Evolutionary conservation across 2,329 filamentous ascomycete genomes (phyloP).

Genomic region (Cladosporium sphaerospermum): DNA sequence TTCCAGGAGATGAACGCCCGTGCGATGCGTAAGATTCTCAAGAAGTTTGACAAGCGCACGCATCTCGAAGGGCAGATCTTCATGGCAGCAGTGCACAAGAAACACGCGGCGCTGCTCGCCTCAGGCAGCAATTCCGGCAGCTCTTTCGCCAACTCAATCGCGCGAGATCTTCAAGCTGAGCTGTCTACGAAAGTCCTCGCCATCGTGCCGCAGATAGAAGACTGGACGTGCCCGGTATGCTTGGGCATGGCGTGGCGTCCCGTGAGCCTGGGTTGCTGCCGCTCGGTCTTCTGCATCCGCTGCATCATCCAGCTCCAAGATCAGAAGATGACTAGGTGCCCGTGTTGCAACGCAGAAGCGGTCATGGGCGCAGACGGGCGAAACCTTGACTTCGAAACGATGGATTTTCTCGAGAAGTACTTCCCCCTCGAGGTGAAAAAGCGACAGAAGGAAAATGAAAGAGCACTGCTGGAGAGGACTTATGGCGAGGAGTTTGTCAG

Average conservation of each 20-base stretch:
- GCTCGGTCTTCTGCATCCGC: constrained; percentile 75
- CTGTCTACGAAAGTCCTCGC: constrained; percentile 66
- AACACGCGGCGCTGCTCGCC: constrained; percentile 23
- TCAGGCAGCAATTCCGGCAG: constrained; percentile 46
- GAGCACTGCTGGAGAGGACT: constrained; percentile 52
- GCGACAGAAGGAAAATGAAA: constrained; percentile 61
- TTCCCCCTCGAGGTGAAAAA: constrained; percentile 67
- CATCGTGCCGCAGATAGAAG: constrained; percentile 73
- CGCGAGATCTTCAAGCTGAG: constrained; percentile 68
- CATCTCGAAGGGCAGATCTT: constrained; percentile 51
- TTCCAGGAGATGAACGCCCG: constrained; percentile 79
- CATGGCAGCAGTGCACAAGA: constrained; percentile 19
- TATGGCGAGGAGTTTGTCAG: constrained; percentile 32
- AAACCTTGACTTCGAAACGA: constrained; percentile 61
- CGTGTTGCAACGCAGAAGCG: constrained; percentile 66
- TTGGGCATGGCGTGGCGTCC: constrained; percentile 74
- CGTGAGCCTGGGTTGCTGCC: constrained; percentile 63
- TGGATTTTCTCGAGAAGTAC: constrained; percentile 65
- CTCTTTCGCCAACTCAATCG: constrained; percentile 60
- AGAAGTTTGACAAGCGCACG: constrained; percentile 88
- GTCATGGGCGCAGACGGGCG: constrained; percentile 64
- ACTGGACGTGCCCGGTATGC: constrained; percentile 78
- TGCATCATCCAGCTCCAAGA: constrained; percentile 77
- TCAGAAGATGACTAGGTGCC: constrained; percentile 61
- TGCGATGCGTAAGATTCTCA: constrained; percentile 76